phyloP scores from a whole-genome alignment of 495 filamentous ascomycete species.

The Apiosordaria backusii region DNA sequence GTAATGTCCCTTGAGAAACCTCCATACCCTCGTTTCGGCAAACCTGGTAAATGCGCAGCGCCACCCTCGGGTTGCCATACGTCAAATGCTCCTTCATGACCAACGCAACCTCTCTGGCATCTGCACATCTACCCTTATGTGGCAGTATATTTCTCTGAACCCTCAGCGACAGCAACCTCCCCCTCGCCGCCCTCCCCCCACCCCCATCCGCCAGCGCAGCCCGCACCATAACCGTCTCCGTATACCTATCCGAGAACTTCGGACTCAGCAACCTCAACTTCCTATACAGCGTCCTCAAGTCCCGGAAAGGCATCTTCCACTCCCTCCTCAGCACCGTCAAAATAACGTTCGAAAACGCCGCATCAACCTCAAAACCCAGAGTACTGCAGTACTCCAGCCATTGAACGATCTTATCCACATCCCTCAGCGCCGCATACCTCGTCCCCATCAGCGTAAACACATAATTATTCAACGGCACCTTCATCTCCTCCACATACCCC shows the following conservation, averaged over 20 bases:
- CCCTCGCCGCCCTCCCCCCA: constrained; percentile 19
- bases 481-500: constrained; percentile 32
- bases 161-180: constrained; percentile 22
- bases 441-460: constrained; percentile 47
- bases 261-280: constrained; percentile 32
- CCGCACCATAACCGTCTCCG: constrained; percentile 38
- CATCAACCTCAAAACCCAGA: constrained; percentile 35
- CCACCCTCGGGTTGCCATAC: constrained; percentile 19
- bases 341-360: constrained; percentile 41
- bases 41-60: constrained; percentile 37
- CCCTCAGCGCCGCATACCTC: constrained; percentile 39
- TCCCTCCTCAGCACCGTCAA: constrained; percentile 34
- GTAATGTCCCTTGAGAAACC: constrained; percentile 29
- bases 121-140: constrained; percentile 23
- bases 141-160: constrained; percentile 22
- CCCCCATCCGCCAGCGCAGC: constrained; percentile 29
- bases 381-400: constrained; percentile 38
- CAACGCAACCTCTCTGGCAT: constrained; percentile 29
- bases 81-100: constrained; percentile 38
- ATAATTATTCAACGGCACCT: constrained; percentile 34
- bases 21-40: constrained; percentile 32
- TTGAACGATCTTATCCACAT: constrained; percentile 34
- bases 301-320: constrained; percentile 39
- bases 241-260: constrained; percentile 28
- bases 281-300: constrained; percentile 37